A percentile compares a stretch with the other conserved stretches of the same genome.
These are phyloP conservation scores for Favolaschia claudopus DNA, from an alignment of 768 basidiomycete genomes.

Conservation along the genomic window DNA sequence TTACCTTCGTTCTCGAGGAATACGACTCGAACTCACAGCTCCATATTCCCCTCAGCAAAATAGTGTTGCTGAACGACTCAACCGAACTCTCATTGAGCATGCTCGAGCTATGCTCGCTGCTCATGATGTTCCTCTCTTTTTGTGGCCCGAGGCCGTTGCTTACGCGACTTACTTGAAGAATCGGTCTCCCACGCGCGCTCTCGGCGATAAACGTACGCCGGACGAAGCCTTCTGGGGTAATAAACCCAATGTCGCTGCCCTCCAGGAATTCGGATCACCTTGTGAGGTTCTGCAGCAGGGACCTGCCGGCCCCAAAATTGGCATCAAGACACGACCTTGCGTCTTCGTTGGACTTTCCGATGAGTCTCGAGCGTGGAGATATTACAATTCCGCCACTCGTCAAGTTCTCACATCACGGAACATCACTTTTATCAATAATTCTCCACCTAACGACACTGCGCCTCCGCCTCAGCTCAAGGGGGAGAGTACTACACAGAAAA, in stretches of 20 bases:
- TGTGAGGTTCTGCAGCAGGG: constrained; percentile 4
- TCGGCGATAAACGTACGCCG: constrained; percentile 16
- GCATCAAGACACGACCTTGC: not conserved
- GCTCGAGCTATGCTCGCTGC: constrained; percentile 29
- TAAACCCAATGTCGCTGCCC: constrained; percentile 23
- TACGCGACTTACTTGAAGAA: constrained; percentile 35
- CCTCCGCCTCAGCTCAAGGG: constrained; percentile 17
- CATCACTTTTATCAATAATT: constrained; percentile 11
- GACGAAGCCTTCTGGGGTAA: constrained; percentile 23
- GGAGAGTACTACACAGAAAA: constrained; percentile 7
- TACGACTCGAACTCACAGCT: constrained; percentile 29
- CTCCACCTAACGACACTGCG: not conserved
- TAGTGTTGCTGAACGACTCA: constrained; percentile 36
- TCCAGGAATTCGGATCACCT: not conserved
- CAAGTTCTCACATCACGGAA: constrained; percentile 28
- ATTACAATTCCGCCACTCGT: constrained; percentile 16
- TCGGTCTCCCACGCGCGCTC: constrained; percentile 18
- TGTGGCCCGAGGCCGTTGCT: constrained; percentile 30
- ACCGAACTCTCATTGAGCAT: constrained; percentile 31
- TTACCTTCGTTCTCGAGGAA: constrained; percentile 29
- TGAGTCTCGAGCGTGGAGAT: constrained; percentile 20
- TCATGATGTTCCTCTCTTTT: constrained; percentile 9
- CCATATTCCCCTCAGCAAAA: constrained; percentile 38
- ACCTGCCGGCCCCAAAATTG: not conserved
- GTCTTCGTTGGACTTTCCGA: constrained; percentile 26